phyloP scores from a whole-genome alignment of 2,329 filamentous ascomycete genomes.

The Fusarium circinatum region DNA sequence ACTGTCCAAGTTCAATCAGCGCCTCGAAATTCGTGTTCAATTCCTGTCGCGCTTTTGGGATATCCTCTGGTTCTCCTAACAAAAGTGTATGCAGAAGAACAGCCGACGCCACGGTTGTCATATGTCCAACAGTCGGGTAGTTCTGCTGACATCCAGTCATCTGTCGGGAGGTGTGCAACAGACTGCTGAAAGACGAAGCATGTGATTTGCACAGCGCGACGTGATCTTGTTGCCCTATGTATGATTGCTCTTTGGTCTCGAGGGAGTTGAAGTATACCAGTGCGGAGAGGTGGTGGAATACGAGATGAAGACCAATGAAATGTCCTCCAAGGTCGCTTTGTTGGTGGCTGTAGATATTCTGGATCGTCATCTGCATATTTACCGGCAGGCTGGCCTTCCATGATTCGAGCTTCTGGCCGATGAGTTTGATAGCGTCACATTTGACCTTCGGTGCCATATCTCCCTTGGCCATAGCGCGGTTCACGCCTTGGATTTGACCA shows the following conservation, averaged over 20 bases:
- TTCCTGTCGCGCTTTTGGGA: neutral
- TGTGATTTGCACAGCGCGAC: neutral
- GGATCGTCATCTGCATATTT: neutral
- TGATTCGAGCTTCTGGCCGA: neutral
- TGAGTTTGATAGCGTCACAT: neutral
- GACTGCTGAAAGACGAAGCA: neutral
- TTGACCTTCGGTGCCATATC: neutral
- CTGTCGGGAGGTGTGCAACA: neutral
- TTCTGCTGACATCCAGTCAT: neutral
- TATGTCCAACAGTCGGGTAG: neutral
- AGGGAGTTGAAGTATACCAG: constrained; percentile 5
- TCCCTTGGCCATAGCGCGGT: neutral
- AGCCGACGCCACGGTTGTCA: constrained; percentile 1
- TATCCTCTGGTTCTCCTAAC: neutral
- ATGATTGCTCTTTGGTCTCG: neutral
- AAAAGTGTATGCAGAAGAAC: neutral
- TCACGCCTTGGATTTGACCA: neutral
- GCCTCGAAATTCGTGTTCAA: constrained; percentile 3
- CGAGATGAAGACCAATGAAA: neutral
- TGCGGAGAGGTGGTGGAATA: constrained; percentile 1
- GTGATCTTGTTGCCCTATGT: neutral
- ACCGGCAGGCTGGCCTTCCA: neutral
- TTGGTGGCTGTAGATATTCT: neutral
- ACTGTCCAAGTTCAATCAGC: neutral
- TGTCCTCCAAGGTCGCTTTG: neutral